Base-by-base conservation (phyloP, 495 filamentous ascomycete species). In the Apiosordaria backusii region DNA sequence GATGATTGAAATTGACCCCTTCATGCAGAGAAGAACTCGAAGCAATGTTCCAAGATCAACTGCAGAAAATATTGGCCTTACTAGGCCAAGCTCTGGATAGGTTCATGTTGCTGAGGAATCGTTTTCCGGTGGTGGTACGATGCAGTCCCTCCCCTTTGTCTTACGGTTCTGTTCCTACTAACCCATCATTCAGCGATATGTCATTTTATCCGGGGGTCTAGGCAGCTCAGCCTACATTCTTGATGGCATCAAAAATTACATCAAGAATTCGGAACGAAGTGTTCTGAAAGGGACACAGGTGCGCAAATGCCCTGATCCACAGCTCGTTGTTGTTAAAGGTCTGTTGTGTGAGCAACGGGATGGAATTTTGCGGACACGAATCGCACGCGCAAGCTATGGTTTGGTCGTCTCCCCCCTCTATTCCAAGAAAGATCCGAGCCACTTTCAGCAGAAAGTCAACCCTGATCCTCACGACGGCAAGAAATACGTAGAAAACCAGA, bases 151-250 rank as follows among this genome's bases (percentile, higher is more conserved):
- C 24, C n/a, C 57, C 16, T 55, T 18, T 58, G 22, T 24, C 59
- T 67, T 35, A 35, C 0, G 29, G n/a, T n/a, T 35, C 29, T 35
- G 10, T 35, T 35, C 6, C 29, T 35, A 35, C 5, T 35, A 35
- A 35, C 29, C 2, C 10, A 10, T 50, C 60, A 29, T 60, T 2
- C 59, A 85, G 81, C 75, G 71, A 35, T 83, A 87, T 64, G 76
- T 89, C 29, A 79, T 90, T 4, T 76, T 90, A 6, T 89, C 86
- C 0, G 88, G 88, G 4, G 88, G 88, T 2, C 82, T 89, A 4
- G 87, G 87, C 15, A 88, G 86, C 69, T 89, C 86, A 0, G 75
- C 81, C n/a, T 89, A 90, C 66, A 80, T 90, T 3, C 72, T 78
- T 45, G 72, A 81, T 50, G 68, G 77, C 7, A 75, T 86, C 9